Percentiles rank a stretch among this genome's conserved stretches.
Conservation (phyloP, 73 alveolate species). For the Stentor coeruleus region DNA sequence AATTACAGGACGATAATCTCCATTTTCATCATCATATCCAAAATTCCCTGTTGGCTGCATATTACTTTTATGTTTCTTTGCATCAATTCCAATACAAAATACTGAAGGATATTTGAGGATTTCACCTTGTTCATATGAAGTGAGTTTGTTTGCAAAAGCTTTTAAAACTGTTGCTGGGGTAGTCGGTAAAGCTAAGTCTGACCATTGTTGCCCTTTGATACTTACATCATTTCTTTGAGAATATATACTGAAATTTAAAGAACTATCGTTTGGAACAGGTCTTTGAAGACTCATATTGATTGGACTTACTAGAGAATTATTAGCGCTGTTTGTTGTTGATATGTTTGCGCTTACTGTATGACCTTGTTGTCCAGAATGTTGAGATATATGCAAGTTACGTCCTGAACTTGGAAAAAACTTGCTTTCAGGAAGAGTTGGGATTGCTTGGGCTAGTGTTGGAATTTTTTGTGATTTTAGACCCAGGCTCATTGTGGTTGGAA, state of each 20-base stretch:
- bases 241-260: neutral
- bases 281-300: neutral
- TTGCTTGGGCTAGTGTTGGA: neutral
- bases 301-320: neutral
- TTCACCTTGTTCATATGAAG: conserved; percentile 34
- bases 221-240: neutral
- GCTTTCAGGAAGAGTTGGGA: neutral
- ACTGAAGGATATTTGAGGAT: conserved; percentile 21
- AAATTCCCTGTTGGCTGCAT: conserved; percentile 32
- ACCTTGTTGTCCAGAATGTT: neutral
- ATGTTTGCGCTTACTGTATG: neutral
- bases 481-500: no score
- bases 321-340: neutral
- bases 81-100: conserved; percentile 26
- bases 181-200: conserved; percentile 4
- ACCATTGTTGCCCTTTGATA: neutral
- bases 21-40: conserved; percentile 87
- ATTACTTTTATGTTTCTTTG: neutral
- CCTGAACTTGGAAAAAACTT: neutral
- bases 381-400: neutral
- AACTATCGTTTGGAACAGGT: neutral
- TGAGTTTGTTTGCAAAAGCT: conserved; percentile 16
- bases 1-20: conserved; percentile 59
- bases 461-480: neutral
- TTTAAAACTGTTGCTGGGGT: conserved; percentile 19